Evolutionary conservation across 768 basidiomycete genomes (phyloP).

Genomic region (Inosperma sp.): DNA sequence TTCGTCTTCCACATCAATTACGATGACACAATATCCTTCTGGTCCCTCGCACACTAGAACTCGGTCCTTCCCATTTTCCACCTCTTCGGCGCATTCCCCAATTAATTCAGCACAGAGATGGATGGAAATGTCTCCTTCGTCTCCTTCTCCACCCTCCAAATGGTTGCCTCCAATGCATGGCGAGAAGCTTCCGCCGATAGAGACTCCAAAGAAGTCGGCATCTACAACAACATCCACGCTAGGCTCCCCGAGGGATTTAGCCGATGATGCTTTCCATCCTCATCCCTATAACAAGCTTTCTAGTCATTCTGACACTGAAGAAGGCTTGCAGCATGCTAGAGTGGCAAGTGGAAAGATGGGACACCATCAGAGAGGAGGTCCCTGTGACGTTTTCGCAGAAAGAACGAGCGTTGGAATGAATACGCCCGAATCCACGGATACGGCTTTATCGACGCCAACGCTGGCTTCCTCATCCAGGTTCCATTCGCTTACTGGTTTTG

Average conservation of each 20-base stretch:
- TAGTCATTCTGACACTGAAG: constrained; percentile 10
- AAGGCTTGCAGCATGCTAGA: constrained; percentile 31
- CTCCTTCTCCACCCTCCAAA: neutral
- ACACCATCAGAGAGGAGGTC: constrained; percentile 56
- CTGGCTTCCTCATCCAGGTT: constrained; percentile 28
- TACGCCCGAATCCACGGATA: neutral
- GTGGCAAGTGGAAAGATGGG: constrained; percentile 24
- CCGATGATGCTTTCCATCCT: constrained; percentile 28
- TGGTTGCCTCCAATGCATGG: neutral
- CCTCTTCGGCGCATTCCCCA: constrained; percentile 12
- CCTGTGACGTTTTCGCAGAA: constrained; percentile 27
- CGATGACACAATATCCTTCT: constrained; percentile 23
- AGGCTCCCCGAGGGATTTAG: constrained; percentile 50
- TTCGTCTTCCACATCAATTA: neutral
- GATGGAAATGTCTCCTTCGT: constrained; percentile 17
- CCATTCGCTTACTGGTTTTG: constrained; percentile 35
- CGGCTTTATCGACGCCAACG: constrained; percentile 11
- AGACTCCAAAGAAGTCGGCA: neutral
- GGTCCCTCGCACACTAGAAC: constrained; percentile 35
- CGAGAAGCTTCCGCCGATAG: constrained; percentile 5
- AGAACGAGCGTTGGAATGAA: constrained; percentile 40
- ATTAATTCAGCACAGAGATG: constrained; percentile 26
- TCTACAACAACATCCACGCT: constrained; percentile 28
- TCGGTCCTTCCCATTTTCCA: constrained; percentile 42
- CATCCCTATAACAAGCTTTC: constrained; percentile 9